These are phyloP conservation scores for Leccinum subtestaceum DNA, from an alignment of 768 basidiomycete genomes.

Conservation along the genomic window DNA sequence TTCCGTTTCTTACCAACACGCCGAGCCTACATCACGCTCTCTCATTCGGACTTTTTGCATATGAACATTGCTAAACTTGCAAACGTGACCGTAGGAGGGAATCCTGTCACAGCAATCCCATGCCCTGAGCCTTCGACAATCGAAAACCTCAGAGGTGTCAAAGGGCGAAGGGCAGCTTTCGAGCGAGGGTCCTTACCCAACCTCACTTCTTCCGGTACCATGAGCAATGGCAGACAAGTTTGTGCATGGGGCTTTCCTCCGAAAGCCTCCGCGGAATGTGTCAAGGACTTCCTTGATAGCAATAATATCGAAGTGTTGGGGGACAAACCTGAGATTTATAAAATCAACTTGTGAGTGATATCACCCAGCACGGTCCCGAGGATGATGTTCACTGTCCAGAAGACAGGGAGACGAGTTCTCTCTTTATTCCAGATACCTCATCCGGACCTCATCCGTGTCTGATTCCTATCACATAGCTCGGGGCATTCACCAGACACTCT, in stretches of 20 bases:
- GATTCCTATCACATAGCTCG: constrained; percentile 73
- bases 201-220: constrained; percentile 50
- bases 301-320: constrained; percentile 43
- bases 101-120: constrained; percentile 38
- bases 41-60: constrained; percentile 42
- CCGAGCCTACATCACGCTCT: constrained; percentile 55
- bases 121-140: constrained; percentile 24
- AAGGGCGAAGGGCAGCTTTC: constrained; percentile 40
- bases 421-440: constrained; percentile 49
- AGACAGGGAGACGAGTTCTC: constrained; percentile 42
- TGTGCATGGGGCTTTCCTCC: constrained; percentile 62
- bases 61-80: constrained; percentile 43
- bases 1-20: constrained; percentile 58
- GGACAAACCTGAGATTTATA: constrained; percentile 45
- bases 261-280: constrained; percentile 32
- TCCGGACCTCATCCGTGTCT: constrained; percentile 53
- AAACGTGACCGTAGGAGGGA: constrained; percentile 45
- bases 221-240: constrained; percentile 53
- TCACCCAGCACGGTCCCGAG: not conserved
- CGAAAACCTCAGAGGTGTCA: constrained; percentile 35
- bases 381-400: constrained; percentile 8
- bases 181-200: constrained; percentile 36
- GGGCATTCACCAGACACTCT: constrained; percentile 56
- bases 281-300: constrained; percentile 42
- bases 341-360: constrained; percentile 47